These are phyloP conservation scores for Taiozyma sp. DNA, from an alignment of 1,139 yeast genomes.

Conservation along the genomic window DNA sequence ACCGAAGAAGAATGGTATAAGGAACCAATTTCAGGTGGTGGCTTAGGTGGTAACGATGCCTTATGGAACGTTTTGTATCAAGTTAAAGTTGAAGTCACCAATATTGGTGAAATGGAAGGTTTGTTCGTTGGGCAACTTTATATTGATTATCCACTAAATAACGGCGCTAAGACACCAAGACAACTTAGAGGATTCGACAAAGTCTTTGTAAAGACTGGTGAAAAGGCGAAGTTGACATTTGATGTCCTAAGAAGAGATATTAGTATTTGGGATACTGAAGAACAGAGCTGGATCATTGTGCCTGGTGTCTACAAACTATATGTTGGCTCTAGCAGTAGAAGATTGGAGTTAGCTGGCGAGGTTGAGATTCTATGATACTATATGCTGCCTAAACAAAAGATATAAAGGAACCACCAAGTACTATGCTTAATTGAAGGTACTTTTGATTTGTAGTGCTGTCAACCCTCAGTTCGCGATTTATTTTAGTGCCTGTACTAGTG, in stretches of 20 bases:
- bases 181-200: slow-evolving; percentile 60
- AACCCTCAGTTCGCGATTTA: neutral
- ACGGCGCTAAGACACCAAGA: slow-evolving; percentile 38
- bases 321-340: slow-evolving; percentile 50
- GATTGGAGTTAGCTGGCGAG: slow-evolving; percentile 36
- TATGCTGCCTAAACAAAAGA: neutral
- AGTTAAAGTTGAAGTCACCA: slow-evolving; percentile 44
- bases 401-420: neutral
- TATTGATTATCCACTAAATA: slow-evolving; percentile 46
- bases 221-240: slow-evolving; percentile 36
- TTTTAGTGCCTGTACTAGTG: neutral
- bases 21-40: slow-evolving; percentile 46
- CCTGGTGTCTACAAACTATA: slow-evolving; percentile 53
- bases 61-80: slow-evolving; percentile 42
- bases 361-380: slow-evolving; percentile 15
- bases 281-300: slow-evolving; percentile 59
- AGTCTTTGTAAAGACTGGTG: slow-evolving; percentile 43
- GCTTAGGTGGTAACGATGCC: slow-evolving; percentile 48
- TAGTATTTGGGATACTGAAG: slow-evolving; percentile 53
- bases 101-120: slow-evolving; percentile 48
- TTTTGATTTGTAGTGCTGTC: neutral
- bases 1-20: slow-evolving; percentile 34
- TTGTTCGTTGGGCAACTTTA: slow-evolving; percentile 55
- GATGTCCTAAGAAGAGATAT: slow-evolving; percentile 51
- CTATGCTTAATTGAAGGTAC: neutral